A percentile compares a stretch with the other conserved stretches of the same genome.
These are phyloP conservation scores for Dianthus caryophyllus DNA, from an alignment of 148 eudicot species.

Conservation along the genomic window DNA sequence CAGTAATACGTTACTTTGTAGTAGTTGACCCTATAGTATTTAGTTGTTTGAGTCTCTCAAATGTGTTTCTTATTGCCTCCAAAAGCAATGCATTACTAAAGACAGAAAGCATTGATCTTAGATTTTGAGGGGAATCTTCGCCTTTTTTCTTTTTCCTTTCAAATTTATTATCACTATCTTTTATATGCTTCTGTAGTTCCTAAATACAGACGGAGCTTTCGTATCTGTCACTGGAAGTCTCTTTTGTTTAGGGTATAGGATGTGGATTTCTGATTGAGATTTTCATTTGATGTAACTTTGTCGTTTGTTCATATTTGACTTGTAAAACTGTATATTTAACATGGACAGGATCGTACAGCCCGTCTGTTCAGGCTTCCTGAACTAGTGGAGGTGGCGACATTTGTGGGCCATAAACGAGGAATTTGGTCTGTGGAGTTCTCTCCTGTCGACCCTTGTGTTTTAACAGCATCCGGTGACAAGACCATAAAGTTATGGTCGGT, in stretches of 20 bases:
- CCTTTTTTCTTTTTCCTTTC: neutral
- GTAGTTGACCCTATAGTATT: neutral
- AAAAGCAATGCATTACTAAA: neutral
- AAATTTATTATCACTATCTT: neutral
- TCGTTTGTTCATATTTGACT: conserved; percentile 10
- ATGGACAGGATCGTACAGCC: conserved; percentile 85
- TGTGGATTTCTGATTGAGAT: neutral
- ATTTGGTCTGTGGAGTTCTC: conserved; percentile 97
- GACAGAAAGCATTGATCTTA: neutral
- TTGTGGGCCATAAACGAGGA: conserved; percentile 92
- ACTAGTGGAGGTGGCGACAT: conserved; percentile 54
- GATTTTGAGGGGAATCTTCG: neutral
- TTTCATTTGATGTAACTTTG: neutral
- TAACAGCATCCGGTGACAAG: conserved; percentile 95
- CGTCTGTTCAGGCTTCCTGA: conserved; percentile 90
- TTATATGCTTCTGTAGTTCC: neutral
- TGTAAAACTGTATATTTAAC: neutral
- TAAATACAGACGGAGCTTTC: conserved; percentile 4
- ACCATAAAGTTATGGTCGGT: conserved; percentile 90
- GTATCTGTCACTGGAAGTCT: neutral
- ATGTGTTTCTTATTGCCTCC: neutral
- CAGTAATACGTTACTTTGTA: neutral
- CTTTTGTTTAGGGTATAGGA: neutral
- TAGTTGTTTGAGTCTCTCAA: conserved; percentile 5
- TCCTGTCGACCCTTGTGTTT: conserved; percentile 86